Percentiles rank a stretch among this genome's conserved stretches.
Evolutionary conservation across 306 rosid species (phyloP).

Genomic region (Carpinus viminea): DNA sequence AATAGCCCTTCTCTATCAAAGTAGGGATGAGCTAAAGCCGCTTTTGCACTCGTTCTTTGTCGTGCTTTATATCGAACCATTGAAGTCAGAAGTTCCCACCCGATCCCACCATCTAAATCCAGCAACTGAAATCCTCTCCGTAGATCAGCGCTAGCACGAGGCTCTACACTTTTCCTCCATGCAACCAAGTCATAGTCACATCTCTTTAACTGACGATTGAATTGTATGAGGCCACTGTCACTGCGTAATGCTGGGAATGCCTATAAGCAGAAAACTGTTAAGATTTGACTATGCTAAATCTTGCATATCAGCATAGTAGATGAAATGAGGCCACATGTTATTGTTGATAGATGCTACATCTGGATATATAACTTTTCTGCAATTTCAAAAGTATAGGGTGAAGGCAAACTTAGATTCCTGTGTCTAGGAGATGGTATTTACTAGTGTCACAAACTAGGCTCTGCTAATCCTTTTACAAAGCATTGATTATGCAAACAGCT

Average conservation of each 20-base stretch:
- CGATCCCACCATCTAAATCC: slow-evolving; percentile 89
- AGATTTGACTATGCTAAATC: slow-evolving; percentile 16
- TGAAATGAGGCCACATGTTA: slow-evolving; percentile 14
- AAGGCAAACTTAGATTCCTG: neutral
- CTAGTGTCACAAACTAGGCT: neutral
- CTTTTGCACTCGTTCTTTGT: slow-evolving; percentile 88
- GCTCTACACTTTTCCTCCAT: slow-evolving; percentile 71
- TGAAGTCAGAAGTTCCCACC: slow-evolving; percentile 92
- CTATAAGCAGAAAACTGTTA: slow-evolving; percentile 40
- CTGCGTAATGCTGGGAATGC: slow-evolving; percentile 73
- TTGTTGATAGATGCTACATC: neutral
- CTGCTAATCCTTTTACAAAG: neutral
- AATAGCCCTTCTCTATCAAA: slow-evolving; percentile 78
- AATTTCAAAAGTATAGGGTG: neutral
- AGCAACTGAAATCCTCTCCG: slow-evolving; percentile 82
- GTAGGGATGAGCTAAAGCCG: slow-evolving; percentile 87
- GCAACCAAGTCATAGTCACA: slow-evolving; percentile 87
- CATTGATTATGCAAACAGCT: neutral
- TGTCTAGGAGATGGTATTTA: neutral
- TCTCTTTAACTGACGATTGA: slow-evolving; percentile 86
- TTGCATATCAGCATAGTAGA: slow-evolving; percentile 17
- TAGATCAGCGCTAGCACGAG: slow-evolving; percentile 67
- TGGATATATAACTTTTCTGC: neutral
- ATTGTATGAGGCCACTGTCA: slow-evolving; percentile 80
- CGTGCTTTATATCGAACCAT: slow-evolving; percentile 89